Evolutionary conservation across 129 eudicot genomes (phyloP), one percentile per base, ranked within the genome.

Genomic region (Artemisia annua): DNA sequence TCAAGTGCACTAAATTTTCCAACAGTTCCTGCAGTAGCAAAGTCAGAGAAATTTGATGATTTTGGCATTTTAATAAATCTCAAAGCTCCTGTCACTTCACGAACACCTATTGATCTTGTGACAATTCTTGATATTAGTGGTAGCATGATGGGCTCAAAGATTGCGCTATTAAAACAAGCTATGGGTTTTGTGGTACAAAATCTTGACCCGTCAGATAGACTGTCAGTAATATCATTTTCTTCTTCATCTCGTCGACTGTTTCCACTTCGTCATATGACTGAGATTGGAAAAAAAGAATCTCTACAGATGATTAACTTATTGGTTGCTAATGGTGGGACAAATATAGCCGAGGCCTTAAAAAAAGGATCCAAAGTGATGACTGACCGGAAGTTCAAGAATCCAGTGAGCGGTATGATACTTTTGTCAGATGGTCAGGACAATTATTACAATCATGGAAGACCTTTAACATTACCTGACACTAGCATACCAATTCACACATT

Each of bases 31-130:
- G 81, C 94, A 4, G 83, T 92, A 67, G 51, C 89, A 50, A 87
- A 64, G 75, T 83, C 83, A 11, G 63, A 77, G 44, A 66, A 73
- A 51, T 82, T 75, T 26, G 50, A 69, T 39, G 71, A 87, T 81
- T 92, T 92, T 26, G 75, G 84, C 39, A 76, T 89, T 69, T 80
- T 92, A 32, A 61, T 92, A 35, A 85, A 92, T 70, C 87, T 92
- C 48, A 92, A 89, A 78, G 97, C 96, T 32, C 94, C 97, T 0
- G n/a, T 51, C 6, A 51, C 56, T 11, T 0, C 5, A 51, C 56
- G 56, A 13, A n/a, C 56, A 51, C 56, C 56, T 3, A 3, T 51
- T 4, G 56, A 51, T 51, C 56, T 51, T 51, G 56, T 51, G 56
- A 51, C 56, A 12, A 5, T 51, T 2, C 56, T 51, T 51, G 56